Evolutionary conservation across 306 rosid genomes (phyloP).

Genomic region (Medicago arabica): DNA sequence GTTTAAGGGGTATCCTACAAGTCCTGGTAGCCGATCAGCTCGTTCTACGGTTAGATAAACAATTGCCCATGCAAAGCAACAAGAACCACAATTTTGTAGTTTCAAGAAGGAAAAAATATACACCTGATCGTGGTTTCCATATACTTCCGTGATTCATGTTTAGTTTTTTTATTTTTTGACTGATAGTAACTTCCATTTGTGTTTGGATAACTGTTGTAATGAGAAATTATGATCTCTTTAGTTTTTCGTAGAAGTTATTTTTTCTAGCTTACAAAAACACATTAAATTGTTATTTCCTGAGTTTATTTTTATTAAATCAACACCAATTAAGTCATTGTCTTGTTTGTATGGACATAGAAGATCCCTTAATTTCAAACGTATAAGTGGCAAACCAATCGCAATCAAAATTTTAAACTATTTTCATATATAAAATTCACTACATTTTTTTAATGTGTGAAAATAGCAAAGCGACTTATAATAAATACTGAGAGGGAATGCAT

Average conservation of each 20-base stretch:
- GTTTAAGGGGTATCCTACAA: constrained; percentile 44
- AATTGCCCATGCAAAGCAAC: constrained; percentile 15
- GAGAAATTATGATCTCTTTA: neutral
- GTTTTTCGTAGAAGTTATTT: neutral
- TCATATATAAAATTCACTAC: no score
- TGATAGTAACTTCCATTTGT: constrained; percentile 12
- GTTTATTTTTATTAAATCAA: no score
- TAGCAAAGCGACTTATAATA: no score
- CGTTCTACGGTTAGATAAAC: constrained; percentile 40
- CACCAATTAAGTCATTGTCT: no score
- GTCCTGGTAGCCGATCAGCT: constrained; percentile 51
- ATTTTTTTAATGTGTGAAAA: no score
- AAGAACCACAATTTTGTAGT: constrained; percentile 14
- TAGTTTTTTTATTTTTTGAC: constrained; percentile 7
- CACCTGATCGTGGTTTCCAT: constrained; percentile 21
- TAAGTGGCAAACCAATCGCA: no score
- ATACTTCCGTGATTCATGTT: constrained; percentile 1
- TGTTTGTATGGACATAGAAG: no score
- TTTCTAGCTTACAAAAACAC: constrained; percentile 4
- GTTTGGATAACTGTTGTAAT: neutral
- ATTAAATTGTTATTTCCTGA: neutral
- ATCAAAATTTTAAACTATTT: no score
- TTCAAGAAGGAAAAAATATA: neutral
- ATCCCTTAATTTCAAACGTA: no score
- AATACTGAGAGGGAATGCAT: no score